A percentile compares a stretch with the other conserved stretches of the same genome.
Conservation (phyloP, 1,284 basidiomycete genomes). For the Pterula multifida region DNA sequence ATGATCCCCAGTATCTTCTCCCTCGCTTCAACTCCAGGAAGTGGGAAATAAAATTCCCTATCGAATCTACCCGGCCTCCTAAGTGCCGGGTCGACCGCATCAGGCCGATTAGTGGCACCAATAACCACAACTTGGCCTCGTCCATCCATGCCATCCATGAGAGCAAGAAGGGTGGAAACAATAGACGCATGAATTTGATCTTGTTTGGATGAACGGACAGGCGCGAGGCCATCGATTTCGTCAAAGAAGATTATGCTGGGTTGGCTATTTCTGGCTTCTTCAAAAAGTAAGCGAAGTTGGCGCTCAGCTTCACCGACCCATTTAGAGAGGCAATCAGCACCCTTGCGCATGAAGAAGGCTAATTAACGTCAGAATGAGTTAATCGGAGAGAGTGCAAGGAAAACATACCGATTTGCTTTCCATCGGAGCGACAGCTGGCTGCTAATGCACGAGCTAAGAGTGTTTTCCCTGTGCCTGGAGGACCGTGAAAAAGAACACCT, state of each 20-base stretch:
- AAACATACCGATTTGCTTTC: slow-evolving; percentile 77
- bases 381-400: slow-evolving; percentile 1
- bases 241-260: slow-evolving; percentile 97
- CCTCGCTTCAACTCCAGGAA: slow-evolving; percentile 79
- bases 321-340: slow-evolving; percentile 95
- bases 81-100: slow-evolving; percentile 93
- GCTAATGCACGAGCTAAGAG: slow-evolving; percentile 89
- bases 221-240: slow-evolving; percentile 97
- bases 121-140: slow-evolving; percentile 96
- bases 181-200: slow-evolving; percentile 99
- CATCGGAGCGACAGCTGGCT: slow-evolving; percentile 84
- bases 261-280: slow-evolving; percentile 88
- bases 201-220: slow-evolving; percentile 94
- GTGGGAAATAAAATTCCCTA: slow-evolving; percentile 95
- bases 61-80: slow-evolving; percentile 94
- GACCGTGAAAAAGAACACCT: slow-evolving; percentile 95
- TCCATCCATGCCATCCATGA: slow-evolving; percentile 99
- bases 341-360: slow-evolving; percentile 99
- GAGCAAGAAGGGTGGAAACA: slow-evolving; percentile 88
- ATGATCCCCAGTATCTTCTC: slow-evolving; percentile 88
- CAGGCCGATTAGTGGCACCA: slow-evolving; percentile 95
- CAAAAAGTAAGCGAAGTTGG: slow-evolving; percentile 90
- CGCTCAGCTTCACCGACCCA: slow-evolving; percentile 99
- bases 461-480: slow-evolving; percentile 92
- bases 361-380: slow-evolving; percentile 6